phyloP scores from a whole-genome alignment of 768 basidiomycete species.

The Boletales sp. region DNA sequence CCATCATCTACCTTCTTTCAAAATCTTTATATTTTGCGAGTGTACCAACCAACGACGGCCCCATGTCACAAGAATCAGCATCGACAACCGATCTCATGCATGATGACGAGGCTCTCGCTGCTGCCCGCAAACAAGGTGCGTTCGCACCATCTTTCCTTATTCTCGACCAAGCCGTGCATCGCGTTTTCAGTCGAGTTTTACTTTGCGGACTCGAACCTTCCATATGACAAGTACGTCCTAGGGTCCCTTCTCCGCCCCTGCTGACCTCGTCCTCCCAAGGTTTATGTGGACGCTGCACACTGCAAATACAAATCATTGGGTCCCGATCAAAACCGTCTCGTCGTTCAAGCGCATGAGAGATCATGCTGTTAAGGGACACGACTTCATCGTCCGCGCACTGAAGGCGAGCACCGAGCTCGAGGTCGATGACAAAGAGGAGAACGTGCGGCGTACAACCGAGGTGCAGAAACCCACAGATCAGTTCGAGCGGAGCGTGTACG shows the following conservation, averaged over 20 bases:
- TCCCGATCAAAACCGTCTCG: conserved; percentile 78
- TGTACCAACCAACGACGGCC: background rate
- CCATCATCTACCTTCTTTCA: too few species aligned
- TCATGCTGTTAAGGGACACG: conserved; percentile 52
- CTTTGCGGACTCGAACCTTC: conserved; percentile 94
- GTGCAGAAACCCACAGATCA: conserved; percentile 74
- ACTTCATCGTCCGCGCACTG: conserved; percentile 73
- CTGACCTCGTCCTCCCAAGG: conserved; percentile 35
- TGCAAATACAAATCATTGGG: conserved; percentile 82
- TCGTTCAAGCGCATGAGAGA: conserved; percentile 96
- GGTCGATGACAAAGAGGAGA: conserved; percentile 67
- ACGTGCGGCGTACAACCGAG: conserved; percentile 72
- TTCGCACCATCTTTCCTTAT: background rate
- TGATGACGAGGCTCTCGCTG: conserved; percentile 42
- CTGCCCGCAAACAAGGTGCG: conserved; percentile 56
- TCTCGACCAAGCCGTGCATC: background rate
- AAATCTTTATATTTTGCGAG: too few species aligned
- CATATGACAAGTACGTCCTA: conserved; percentile 69
- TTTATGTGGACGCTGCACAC: conserved; percentile 94
- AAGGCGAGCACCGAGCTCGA: conserved; percentile 54
- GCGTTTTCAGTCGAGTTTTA: conserved; percentile 51
- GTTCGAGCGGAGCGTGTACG: conserved; percentile 85
- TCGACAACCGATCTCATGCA: conserved; percentile 17
- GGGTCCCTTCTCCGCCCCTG: background rate
- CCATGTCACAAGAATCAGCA: conserved; percentile 2